These are phyloP conservation scores for Yamadazyma phyllophila DNA, from an alignment of 805 yeast genomes.

Conservation along the genomic window DNA sequence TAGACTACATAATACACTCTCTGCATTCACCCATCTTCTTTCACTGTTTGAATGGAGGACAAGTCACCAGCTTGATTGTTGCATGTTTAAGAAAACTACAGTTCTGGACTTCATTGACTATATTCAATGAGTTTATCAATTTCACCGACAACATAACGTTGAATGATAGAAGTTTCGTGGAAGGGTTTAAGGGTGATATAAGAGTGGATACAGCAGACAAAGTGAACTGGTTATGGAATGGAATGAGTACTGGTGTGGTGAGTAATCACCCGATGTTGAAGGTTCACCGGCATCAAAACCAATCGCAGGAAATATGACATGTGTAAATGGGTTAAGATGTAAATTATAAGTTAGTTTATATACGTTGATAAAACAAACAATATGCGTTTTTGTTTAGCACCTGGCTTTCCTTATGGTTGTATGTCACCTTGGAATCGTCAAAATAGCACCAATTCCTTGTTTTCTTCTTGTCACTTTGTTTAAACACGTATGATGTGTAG, in stretches of 20 bases:
- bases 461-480: slow-evolving; percentile 42
- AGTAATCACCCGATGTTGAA: slow-evolving; percentile 54
- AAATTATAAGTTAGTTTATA: background rate
- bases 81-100: slow-evolving; percentile 84
- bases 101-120: slow-evolving; percentile 87
- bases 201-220: slow-evolving; percentile 43
- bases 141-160: slow-evolving; percentile 76
- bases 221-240: slow-evolving; percentile 67
- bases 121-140: slow-evolving; percentile 78
- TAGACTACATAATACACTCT: slow-evolving; percentile 60
- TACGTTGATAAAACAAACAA: slow-evolving; percentile 65
- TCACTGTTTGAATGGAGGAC: slow-evolving; percentile 89
- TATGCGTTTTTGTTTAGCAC: slow-evolving; percentile 77
- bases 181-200: slow-evolving; percentile 67
- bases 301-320: background rate
- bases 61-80: slow-evolving; percentile 75
- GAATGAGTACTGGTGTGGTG: slow-evolving; percentile 56
- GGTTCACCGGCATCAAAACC: slow-evolving; percentile 18
- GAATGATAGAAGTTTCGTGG: slow-evolving; percentile 81
- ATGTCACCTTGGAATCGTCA: slow-evolving; percentile 73
- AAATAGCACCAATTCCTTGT: slow-evolving; percentile 72
- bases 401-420: slow-evolving; percentile 45
- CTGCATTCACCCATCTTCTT: slow-evolving; percentile 69
- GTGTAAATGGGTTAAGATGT: too few relatives aligned
- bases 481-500: slow-evolving; percentile 77